Evolutionary conservation across 495 filamentous ascomycete species (phyloP), one percentile per base, ranked within the genome.

Genomic region (Glonium stellatum): DNA sequence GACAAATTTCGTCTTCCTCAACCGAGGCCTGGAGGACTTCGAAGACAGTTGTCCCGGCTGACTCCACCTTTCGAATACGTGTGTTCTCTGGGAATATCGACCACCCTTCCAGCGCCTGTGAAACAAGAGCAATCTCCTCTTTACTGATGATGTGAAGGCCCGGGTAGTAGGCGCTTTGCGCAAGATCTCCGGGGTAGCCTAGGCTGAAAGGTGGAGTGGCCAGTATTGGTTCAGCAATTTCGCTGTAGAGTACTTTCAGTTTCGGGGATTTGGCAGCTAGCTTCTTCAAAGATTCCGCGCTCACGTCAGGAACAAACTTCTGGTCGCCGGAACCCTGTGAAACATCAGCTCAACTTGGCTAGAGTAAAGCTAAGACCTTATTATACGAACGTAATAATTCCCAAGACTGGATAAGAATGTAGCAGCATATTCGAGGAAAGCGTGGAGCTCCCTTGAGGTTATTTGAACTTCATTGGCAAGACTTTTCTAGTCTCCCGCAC

Each of bases 1-100:
- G 25, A 21, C 42, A n/a, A 21, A 31, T 44, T 13, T 1, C 35
- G 35, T 55, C 55, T 19, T 65, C 22, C 21, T 56, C 60, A 1
- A 68, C 54, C n/a, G 71, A 74, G 37, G 70, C 71, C 56, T 72
- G 69, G n/a, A 72, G 42, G 15, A 72, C 66, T 10, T 71, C 55
- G 54, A 56, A 71, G n/a, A 39, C 44, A 9, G 44, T 15, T 3
- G 10, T 41, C 5, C 55, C 54, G 18, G 42, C 19, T 51, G 9
- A 47, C 5, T 31, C 0, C 44, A 37, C 25, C 59, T 64, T 72
- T 35, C 21, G 52, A 18, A 74, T 57, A 10, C 71, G 63, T 19
- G 71, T 72, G 50, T 74, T 73, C 52, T 74, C 71, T 4, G 69
- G 67, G 0, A 59, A 53, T 23, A 71, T 69, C 4, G 44, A 62